Base-by-base conservation (phyloP, 208 protist species). In the Acanthamoeba castellanii region DNA sequence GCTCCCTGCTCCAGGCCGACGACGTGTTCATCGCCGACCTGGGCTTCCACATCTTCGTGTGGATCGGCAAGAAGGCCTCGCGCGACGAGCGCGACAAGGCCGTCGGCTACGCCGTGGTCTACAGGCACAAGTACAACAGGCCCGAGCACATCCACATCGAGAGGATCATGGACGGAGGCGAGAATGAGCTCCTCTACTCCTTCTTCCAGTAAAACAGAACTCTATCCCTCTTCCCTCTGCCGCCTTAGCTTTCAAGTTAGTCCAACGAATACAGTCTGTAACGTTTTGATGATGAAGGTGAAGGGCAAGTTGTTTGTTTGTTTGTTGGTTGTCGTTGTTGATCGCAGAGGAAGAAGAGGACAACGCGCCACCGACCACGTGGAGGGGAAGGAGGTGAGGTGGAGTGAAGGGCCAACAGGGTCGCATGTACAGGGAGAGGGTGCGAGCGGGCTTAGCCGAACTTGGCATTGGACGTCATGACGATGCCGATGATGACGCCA, bases 401-500 rank as follows among this genome's bases (percentile, higher is more conserved):
- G 42, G 42, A 42, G 42, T 27, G 37, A 42, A 81, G 9, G 32
- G 25, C 32, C 72, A 81, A 81, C 30, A 6, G 37, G 14, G 16
- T 20, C 72, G 25, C 72, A 50, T 81, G 30, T n/a, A 37, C 72
- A 18, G 72, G 59, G 59, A 66, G 59, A 66, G 34, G 8, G 7
- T 74, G 66, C 25, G 16, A 55, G 50, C 8, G 50, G 5, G 50
- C 22, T 89, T 96, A 61, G 34, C 42, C 61, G 37, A 97, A 97
- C 47, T 95, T 95, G 34, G 98, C 98, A 90, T 98, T 98, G 57
- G 99, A 97, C 8, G 98, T 96, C 97, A 99, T 98, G 37, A 99
- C 95, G 98, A 99, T 99, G 55, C 98, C 98, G 50, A 99, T 98
- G 94, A 99, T 99, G 47, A 99, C 98, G n/a, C 98, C 98, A 97